Base-by-base conservation (phyloP, 1,284 basidiomycete genomes). In the Melampsora abietis-canadensis region DNA sequence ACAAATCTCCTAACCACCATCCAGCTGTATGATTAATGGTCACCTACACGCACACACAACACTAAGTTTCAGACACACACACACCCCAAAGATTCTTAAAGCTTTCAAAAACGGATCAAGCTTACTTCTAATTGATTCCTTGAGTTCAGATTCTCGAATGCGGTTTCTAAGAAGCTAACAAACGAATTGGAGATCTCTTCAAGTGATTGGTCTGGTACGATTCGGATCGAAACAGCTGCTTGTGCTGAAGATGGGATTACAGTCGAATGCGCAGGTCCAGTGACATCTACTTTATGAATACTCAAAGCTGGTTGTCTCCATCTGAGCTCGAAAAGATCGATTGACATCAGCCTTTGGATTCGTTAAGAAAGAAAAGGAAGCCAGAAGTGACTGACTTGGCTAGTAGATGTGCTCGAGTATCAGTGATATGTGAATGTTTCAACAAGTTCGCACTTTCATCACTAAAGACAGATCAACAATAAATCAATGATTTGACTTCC, bases 1-100 rank as follows among this genome's bases (percentile, higher is more conserved):
- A 87, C 34, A 93, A 85, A 64, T 90, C 87, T 0, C 94, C 93
- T 0, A 97, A 85, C 95, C 95, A 98, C 94, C 94, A 98, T 79
- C 94, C 90, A 0, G 93, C 94, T 0, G 87, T 89, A 77, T 93
- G 91, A 62, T 91, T 88, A 65, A 97, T 88, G 34, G 84, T 85
- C 65, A 94, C 85, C 90, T 93, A 77, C 24, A 30, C 12, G 17
- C 44, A n/a, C 15, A 10, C 24, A 19, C n/a, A n/a, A n/a, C n/a
- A n/a, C n/a, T n/a, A n/a, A n/a, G n/a, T n/a, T n/a, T n/a, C n/a
- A n/a, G n/a, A n/a, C n/a, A n/a, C n/a, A n/a, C n/a, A n/a, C n/a
- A n/a, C n/a, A n/a, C n/a, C n/a, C n/a, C n/a, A n/a, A n/a, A 61
- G 59, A 19, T 74, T 34, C 31, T 57, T 46, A 24, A 15, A 34